phyloP scores from a whole-genome alignment of 2,329 filamentous ascomycete genomes.

The Emergomyces pasteurianus region DNA sequence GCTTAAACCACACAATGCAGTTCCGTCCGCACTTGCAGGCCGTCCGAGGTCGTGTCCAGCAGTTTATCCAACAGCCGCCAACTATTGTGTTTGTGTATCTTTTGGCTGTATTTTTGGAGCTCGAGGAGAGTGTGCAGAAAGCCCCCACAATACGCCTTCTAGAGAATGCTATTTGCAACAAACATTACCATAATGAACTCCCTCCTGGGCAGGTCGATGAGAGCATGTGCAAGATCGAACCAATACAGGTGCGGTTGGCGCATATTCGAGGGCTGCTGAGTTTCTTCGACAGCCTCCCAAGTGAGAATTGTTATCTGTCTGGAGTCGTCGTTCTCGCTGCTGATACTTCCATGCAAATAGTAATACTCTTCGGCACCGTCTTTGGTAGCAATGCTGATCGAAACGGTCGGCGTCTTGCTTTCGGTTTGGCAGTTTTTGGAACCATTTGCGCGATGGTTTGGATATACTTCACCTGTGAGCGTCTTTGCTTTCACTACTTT shows the following conservation, averaged over 20 bases:
- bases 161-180: background rate
- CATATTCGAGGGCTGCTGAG: too few relatives aligned
- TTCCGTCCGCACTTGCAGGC: too few relatives aligned
- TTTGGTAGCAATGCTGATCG: background rate
- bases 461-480: conserved; percentile 1
- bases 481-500: background rate
- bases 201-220: background rate
- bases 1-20: too few relatives aligned
- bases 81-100: background rate
- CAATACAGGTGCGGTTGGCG: too few relatives aligned
- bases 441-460: background rate
- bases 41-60: too few relatives aligned
- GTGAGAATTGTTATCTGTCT: too few relatives aligned
- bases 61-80: background rate
- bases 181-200: background rate
- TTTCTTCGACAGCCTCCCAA: too few relatives aligned
- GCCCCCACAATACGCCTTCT: background rate
- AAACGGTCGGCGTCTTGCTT: background rate
- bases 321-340: too few relatives aligned
- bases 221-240: too few relatives aligned
- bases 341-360: background rate
- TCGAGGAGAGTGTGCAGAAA: background rate
- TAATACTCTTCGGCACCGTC: background rate
- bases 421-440: background rate
- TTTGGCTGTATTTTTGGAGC: background rate